These are phyloP conservation scores for Gnaphalium uliginosum DNA, from an alignment of 129 eudicot genomes.

Conservation along the genomic window DNA sequence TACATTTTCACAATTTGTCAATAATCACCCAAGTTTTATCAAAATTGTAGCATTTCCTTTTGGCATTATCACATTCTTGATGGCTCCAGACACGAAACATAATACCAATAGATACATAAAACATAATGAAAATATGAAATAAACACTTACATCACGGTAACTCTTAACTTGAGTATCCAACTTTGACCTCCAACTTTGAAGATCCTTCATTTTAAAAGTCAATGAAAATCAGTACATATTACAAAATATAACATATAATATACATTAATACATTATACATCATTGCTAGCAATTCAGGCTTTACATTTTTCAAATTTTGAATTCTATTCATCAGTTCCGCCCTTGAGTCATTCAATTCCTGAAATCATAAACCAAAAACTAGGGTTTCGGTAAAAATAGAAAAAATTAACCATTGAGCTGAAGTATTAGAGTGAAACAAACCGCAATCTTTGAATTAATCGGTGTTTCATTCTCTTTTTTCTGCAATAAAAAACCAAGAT, in stretches of 20 bases:
- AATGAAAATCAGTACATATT: neutral
- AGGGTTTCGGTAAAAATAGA: neutral
- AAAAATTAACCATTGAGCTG: neutral
- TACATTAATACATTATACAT: neutral
- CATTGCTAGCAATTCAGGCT: neutral
- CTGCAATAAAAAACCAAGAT: slow-evolving; percentile 40
- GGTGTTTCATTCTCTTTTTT: slow-evolving; percentile 68
- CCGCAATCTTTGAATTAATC: slow-evolving; percentile 63
- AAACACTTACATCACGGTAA: slow-evolving; percentile 75
- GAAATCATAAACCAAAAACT: slow-evolving; percentile 15
- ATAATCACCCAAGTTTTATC: neutral
- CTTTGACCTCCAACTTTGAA: slow-evolving; percentile 88
- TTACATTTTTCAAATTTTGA: slow-evolving; percentile 75
- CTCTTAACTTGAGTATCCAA: slow-evolving; percentile 80
- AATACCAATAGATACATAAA: neutral
- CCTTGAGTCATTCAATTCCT: slow-evolving; percentile 84
- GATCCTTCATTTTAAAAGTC: slow-evolving; percentile 46
- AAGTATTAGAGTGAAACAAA: slow-evolving; percentile 18
- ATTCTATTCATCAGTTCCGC: slow-evolving; percentile 72
- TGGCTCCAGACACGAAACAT: neutral
- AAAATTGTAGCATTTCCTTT: neutral
- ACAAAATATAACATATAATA: neutral
- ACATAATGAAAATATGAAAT: neutral
- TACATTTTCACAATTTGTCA: neutral
- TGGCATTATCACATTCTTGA: slow-evolving; percentile 4